A percentile compares a stretch with the other conserved stretches of the same genome.
Conservation (phyloP, 164 flowering plant species). For the Chimonanthus praecox region DNA sequence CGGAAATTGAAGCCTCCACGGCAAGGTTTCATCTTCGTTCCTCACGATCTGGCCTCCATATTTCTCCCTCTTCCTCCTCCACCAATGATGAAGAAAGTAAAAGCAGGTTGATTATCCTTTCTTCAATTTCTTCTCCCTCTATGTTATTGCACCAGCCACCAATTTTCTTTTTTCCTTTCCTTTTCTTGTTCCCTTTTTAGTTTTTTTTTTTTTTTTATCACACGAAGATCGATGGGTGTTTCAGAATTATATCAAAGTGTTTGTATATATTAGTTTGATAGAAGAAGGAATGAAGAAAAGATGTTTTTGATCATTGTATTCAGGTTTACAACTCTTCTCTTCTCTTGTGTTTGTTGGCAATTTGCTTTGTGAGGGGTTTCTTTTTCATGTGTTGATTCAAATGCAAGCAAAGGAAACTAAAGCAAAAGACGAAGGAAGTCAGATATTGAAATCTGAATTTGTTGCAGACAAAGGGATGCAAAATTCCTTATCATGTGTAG, state of each 20-base stretch:
- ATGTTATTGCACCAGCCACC: not conserved
- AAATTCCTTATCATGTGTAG: conserved; percentile 2
- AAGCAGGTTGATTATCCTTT: not conserved
- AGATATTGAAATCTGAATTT: not conserved
- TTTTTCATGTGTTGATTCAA: not conserved
- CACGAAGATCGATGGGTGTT: not conserved
- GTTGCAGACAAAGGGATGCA: not conserved
- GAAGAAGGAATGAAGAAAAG: not conserved
- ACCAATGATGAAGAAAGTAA: not conserved
- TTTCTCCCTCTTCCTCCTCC: not conserved
- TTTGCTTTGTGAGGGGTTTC: not conserved
- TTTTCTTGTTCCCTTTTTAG: not conserved
- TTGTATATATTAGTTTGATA: not conserved
- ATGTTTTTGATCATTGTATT: conserved; percentile 1
- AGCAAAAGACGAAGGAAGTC: not conserved
- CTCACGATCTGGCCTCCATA: not conserved
- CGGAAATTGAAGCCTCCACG: not conserved
- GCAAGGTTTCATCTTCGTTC: not conserved
- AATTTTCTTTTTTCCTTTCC: not conserved
- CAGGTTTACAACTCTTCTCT: not conserved
- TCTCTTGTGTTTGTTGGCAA: not conserved
- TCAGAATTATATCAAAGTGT: not conserved
- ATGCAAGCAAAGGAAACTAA: not conserved
- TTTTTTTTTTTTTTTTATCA: not conserved
- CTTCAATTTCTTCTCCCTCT: not conserved